Evolutionary conservation across 768 basidiomycete species (phyloP).

Genomic region (Collybia mongolica): DNA sequence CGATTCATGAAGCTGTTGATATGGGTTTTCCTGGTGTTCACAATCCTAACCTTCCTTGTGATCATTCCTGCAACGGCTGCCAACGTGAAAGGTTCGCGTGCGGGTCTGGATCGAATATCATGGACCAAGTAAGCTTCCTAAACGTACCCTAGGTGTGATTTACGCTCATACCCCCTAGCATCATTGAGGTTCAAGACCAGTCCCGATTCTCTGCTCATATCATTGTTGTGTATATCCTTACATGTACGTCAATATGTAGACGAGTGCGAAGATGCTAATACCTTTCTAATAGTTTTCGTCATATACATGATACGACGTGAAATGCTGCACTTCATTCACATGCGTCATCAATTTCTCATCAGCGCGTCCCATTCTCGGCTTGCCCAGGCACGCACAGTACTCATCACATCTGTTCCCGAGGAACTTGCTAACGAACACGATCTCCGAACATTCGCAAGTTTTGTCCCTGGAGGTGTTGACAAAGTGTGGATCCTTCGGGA

Average conservation of each 20-base stretch:
- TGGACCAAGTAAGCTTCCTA: constrained; percentile 48
- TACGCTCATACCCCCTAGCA: constrained; percentile 21
- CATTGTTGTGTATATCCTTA: constrained; percentile 46
- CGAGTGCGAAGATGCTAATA: neutral
- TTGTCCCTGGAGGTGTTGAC: constrained; percentile 69
- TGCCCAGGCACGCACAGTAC: constrained; percentile 67
- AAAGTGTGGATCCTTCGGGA: constrained; percentile 68
- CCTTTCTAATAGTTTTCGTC: constrained; percentile 47
- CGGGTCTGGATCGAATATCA: constrained; percentile 41
- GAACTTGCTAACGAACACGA: constrained; percentile 47
- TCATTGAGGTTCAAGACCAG: constrained; percentile 33
- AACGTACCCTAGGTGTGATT: neutral
- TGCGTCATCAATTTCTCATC: constrained; percentile 60
- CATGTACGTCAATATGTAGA: constrained; percentile 32
- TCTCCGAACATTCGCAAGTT: constrained; percentile 52
- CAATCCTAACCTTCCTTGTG: constrained; percentile 59
- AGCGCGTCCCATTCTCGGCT: constrained; percentile 55
- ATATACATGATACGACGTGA: constrained; percentile 58
- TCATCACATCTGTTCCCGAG: constrained; percentile 62
- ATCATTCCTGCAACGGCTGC: constrained; percentile 57
- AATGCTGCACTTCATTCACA: constrained; percentile 53
- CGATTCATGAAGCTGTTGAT: constrained; percentile 66
- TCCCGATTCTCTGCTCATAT: constrained; percentile 57
- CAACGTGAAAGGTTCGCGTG: constrained; percentile 30
- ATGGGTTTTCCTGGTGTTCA: constrained; percentile 52